Percentiles rank a stretch among this genome's conserved stretches.
Evolutionary conservation across 2,329 filamentous ascomycete species (phyloP).

Genomic region (Chaetomium sp.): DNA sequence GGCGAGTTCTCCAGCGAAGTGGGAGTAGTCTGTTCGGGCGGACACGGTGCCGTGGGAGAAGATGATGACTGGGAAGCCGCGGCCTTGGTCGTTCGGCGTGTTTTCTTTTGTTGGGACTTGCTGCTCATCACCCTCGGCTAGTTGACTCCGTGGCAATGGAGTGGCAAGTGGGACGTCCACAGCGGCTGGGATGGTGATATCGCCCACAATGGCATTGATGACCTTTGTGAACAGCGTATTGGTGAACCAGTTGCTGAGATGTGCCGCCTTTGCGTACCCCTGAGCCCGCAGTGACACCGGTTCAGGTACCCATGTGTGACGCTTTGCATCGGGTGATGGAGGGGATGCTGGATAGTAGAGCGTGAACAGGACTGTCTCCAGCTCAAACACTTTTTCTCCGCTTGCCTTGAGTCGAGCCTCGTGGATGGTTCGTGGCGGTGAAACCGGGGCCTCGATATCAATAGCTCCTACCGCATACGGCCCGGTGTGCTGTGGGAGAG

Average conservation of each 20-base stretch:
- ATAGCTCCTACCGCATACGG: conserved; percentile 40
- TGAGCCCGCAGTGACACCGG: conserved; percentile 39
- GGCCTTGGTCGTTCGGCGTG: conserved; percentile 20
- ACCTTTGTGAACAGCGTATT: conserved; percentile 38
- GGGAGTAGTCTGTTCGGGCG: conserved; percentile 45
- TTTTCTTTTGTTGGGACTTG: conserved; percentile 12
- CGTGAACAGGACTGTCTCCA: conserved; percentile 43
- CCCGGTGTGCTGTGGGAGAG: conserved; percentile 39
- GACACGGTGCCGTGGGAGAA: conserved; percentile 49
- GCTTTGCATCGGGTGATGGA: conserved; percentile 14
- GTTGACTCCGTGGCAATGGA: conserved; percentile 21
- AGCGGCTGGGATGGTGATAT: conserved; percentile 41
- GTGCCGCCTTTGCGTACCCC: conserved; percentile 42
- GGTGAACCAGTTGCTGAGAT: conserved; percentile 37
- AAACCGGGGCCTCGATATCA: conserved; percentile 37
- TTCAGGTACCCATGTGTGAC: conserved; percentile 39
- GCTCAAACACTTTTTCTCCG: conserved; percentile 36
- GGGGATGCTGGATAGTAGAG: conserved; percentile 41
- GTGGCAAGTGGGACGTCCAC: conserved; percentile 39
- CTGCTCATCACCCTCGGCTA: conserved; percentile 13
- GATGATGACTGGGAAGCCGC: conserved; percentile 38
- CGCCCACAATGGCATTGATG: conserved; percentile 37
- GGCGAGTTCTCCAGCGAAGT: conserved; percentile 45
- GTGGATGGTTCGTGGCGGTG: conserved; percentile 27
- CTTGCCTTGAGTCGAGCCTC: conserved; percentile 33